Evolutionary conservation across 1,284 basidiomycete genomes (phyloP).

Genomic region (Cutaneotrichosporon daszewskae): DNA sequence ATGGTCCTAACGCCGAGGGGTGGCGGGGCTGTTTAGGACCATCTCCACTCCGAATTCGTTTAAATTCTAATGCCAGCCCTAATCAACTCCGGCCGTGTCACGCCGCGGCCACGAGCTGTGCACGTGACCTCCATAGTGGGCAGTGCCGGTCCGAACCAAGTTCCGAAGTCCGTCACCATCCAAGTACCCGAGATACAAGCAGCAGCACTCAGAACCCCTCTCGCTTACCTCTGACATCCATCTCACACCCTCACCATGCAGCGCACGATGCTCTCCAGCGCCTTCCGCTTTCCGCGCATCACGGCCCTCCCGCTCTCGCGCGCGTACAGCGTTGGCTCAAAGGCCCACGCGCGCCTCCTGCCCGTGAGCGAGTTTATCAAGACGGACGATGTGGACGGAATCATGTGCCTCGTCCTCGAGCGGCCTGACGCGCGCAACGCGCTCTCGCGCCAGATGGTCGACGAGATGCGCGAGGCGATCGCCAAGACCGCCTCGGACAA

Average conservation of each 20-base stretch:
- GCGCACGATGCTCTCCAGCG: constrained; percentile 6
- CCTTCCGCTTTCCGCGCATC: constrained; percentile 5
- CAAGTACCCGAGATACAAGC: background rate
- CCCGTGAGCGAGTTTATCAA: constrained; percentile 12
- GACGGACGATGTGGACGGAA: constrained; percentile 30
- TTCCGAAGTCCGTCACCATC: background rate
- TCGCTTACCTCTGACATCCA: background rate
- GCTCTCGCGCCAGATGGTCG: constrained; percentile 67
- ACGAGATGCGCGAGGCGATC: constrained; percentile 69
- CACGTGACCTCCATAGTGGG: too few species aligned
- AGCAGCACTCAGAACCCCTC: background rate
- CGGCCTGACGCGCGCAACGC: constrained; percentile 83
- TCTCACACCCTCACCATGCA: constrained; percentile 5
- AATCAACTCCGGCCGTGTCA: background rate
- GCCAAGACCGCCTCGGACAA: constrained; percentile 52
- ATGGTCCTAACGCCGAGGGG: too few species aligned
- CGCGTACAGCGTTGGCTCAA: constrained; percentile 5
- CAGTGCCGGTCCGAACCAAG: background rate
- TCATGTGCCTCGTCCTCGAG: constrained; percentile 57
- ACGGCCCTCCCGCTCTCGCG: constrained; percentile 1
- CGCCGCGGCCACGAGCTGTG: too few species aligned
- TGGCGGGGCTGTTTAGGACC: too few species aligned
- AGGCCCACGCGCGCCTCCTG: constrained; percentile 32
- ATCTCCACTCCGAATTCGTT: too few species aligned
- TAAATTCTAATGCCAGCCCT: too few species aligned